Base-by-base conservation (phyloP, 1,284 basidiomycete species). In the Lentinus polychrous region DNA sequence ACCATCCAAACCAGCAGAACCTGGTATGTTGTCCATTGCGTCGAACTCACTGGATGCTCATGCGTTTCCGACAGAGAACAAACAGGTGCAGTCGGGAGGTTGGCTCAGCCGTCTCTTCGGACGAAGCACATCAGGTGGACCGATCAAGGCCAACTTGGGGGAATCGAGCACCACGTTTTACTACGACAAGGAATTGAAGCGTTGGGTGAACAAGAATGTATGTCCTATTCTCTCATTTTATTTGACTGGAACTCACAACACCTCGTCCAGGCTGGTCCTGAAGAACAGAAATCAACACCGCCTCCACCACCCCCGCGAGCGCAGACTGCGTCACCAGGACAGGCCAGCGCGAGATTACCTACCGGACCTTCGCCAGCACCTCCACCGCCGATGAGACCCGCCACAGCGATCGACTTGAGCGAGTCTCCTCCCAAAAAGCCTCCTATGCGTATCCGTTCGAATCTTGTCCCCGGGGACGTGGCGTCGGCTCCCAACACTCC, bases 131-230 rank as follows among this genome's bases (percentile, higher is more conserved):
- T 57, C 71, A 10, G 22, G 12, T 12, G 86, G 75, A 14, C 91
- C 93, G 6, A 71, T 94, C 49, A 87, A 83, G 62, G 96, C 95
- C 14, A 98, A 91, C 57, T 77, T 99, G 18, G 96, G 96, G 15
- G 91, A 99, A 60, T 15, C 35, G 8, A 84, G 95, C 62, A 91
- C 78, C 27, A 76, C 83, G 40, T 95, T 99, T 71, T 90, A 93
- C 57, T 99, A 91, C 64, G 96, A 99, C 66, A 85, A 89, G 59
- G 93, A 97, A 18, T 78, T 88, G 53, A 96, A 96, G 68, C 81
- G 87, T 53, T 99, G 96, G 96, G 86, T 99, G 17, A 94, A 97
- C 67, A 94, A 90, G 69, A 94, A 89, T 68, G 91, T 91, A 56
- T 64, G 75, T 60, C 10, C 17, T 46, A 7, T 15, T 14, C 22